Evolutionary conservation across 371 early-diverging fungal species (phyloP), one percentile per base, ranked within the genome.

Genomic region (Mucor mucedo): DNA sequence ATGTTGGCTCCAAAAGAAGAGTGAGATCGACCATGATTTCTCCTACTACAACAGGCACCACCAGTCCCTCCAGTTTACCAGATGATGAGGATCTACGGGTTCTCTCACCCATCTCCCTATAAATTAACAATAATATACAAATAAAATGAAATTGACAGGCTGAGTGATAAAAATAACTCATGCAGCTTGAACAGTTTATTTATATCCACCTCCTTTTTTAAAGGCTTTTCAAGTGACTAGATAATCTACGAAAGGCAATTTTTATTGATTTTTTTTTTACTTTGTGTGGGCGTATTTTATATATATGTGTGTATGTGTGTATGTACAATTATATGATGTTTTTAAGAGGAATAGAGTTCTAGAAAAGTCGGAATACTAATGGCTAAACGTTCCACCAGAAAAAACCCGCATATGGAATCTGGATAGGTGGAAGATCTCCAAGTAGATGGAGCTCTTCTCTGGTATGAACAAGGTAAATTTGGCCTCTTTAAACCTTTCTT

Each of bases 281-380:
- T n/a, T n/a, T n/a, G n/a, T n/a, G n/a, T n/a, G n/a, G n/a, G n/a
- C n/a, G n/a, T n/a, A n/a, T n/a, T n/a, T n/a, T 35, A 8, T 4
- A 35, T 35, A 35, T 35, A 35, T 35, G 4, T 35, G 35, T 35
- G 8, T 35, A 8, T 35, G 35, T 35, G 35, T 35, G 35, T 42
- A 42, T 9, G 27, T 7, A 21, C 50, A 30, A 11, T 11, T 50
- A 10, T 50, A 13, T 27, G 11, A 27, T 29, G 45, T 21, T 21
- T 21, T 21, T 21, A 57, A 57, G 66, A 28, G 21, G 47, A 47
- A 47, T 47, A 47, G 47, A 72, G 60, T 28, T 62, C 71, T 27
- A 74, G 57, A 57, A 74, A 68, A 9, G 68, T 62, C 11, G 74
- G 63, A 7, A 74, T 65, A 53, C 65, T 65, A 11, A 70, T 58